These are phyloP conservation scores for Arthrobotrys conoides DNA, from an alignment of 2,329 filamentous ascomycete species.

Conservation along the genomic window DNA sequence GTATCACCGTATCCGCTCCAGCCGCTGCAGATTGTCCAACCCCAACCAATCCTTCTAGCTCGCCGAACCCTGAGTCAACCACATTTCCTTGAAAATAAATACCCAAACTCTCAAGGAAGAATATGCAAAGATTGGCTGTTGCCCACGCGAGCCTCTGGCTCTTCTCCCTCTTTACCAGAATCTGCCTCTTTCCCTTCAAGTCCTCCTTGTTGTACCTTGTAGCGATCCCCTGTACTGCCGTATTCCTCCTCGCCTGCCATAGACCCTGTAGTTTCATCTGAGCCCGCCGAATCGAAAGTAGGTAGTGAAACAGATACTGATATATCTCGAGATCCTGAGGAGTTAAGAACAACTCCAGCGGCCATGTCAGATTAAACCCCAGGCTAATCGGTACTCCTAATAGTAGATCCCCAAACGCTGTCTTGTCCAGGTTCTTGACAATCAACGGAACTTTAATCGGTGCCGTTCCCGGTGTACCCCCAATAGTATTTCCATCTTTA, in stretches of 20 bases:
- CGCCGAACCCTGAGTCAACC: constrained; percentile 82
- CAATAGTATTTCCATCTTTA: constrained; percentile 45
- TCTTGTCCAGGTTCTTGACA: constrained; percentile 67
- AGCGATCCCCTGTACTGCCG: constrained; percentile 75
- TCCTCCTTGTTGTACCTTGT: constrained; percentile 74
- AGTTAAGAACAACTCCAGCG: constrained; percentile 88
- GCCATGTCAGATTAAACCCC: constrained; percentile 79
- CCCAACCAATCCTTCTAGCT: constrained; percentile 73
- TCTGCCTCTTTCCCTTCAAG: constrained; percentile 75
- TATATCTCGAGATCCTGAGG: constrained; percentile 82
- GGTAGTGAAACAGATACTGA: constrained; percentile 86
- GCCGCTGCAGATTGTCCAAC: constrained; percentile 61
- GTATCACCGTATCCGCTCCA: constrained; percentile 17
- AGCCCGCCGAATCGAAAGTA: constrained; percentile 85
- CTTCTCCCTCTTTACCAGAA: constrained; percentile 75
- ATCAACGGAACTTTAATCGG: constrained; percentile 64
- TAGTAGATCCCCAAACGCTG: constrained; percentile 81
- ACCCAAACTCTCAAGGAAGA: constrained; percentile 89
- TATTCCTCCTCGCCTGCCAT: constrained; percentile 85
- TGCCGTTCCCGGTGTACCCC: constrained; percentile 62
- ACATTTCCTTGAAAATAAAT: constrained; percentile 92
- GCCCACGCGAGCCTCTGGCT: constrained; percentile 90
- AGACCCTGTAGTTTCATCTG: constrained; percentile 86
- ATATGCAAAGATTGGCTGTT: constrained; percentile 86
- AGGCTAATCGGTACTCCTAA: constrained; percentile 82